A percentile compares a stretch with the other conserved stretches of the same genome.
Evolutionary conservation across 768 basidiomycete species (phyloP).

Genomic region (Russula griseocarnosa): DNA sequence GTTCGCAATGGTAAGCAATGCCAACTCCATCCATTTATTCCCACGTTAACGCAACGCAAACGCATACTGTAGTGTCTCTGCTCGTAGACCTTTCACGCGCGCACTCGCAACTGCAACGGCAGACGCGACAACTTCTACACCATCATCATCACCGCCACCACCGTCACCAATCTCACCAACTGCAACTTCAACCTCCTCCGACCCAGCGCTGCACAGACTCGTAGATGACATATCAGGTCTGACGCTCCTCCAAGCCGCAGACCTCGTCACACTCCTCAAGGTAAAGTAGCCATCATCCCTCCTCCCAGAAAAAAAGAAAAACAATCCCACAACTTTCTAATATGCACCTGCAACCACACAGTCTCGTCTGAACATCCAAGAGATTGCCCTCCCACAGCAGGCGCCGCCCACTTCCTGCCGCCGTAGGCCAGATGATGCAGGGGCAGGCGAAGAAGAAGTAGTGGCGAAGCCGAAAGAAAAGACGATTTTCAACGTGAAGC

Average conservation of each 20-base stretch:
- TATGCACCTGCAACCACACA: conserved; percentile 33
- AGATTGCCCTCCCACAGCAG: conserved; percentile 85
- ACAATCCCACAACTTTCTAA: neutral
- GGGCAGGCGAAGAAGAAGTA: conserved; percentile 1
- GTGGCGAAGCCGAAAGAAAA: conserved; percentile 96
- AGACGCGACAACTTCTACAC: conserved; percentile 39
- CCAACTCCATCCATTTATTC: no score
- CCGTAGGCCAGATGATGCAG: conserved; percentile 50
- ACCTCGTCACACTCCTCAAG: conserved; percentile 89
- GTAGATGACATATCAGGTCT: conserved; percentile 90
- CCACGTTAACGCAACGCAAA: no score
- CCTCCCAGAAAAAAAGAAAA: neutral
- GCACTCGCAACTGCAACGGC: conserved; percentile 42
- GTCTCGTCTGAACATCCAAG: conserved; percentile 94
- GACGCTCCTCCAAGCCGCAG: conserved; percentile 90
- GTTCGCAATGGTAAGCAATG: conserved; percentile 5
- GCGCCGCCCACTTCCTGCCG: conserved; percentile 54
- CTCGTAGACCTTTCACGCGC: neutral
- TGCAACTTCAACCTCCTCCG: conserved; percentile 36
- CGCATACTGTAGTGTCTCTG: conserved; percentile 16
- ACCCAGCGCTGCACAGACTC: conserved; percentile 72
- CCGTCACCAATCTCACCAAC: conserved; percentile 37
- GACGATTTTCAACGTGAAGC: conserved; percentile 92
- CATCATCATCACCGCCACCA: conserved; percentile 34
- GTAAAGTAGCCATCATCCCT: conserved; percentile 37